phyloP scores from a whole-genome alignment of 352 stramenopile genomes.

The Globisporangium mamillatum region DNA sequence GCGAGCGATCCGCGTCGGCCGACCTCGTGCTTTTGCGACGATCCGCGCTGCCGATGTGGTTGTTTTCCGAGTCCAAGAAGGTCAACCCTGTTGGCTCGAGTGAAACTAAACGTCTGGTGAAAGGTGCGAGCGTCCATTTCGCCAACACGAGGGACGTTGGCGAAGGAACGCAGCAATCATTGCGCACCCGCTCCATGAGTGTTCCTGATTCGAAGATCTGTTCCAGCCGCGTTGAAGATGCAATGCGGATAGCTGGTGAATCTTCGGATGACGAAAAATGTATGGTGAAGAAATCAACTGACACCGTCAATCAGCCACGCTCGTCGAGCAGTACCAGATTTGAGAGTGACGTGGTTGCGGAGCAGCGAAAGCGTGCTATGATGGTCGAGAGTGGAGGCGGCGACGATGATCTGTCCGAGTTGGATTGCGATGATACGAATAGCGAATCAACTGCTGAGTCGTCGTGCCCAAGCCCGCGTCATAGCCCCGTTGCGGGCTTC shows the following conservation, averaged over 20 bases:
- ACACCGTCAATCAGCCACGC: neutral
- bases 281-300: neutral
- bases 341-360: slow-evolving; percentile 5
- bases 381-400: neutral
- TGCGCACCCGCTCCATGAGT: slow-evolving; percentile 2
- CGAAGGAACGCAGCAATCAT: neutral
- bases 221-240: slow-evolving; percentile 8
- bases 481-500: slow-evolving; percentile 34
- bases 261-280: neutral
- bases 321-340: neutral
- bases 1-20: slow-evolving; percentile 27
- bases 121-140: slow-evolving; percentile 2
- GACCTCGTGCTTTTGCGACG: slow-evolving; percentile 28
- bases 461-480: slow-evolving; percentile 65
- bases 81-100: neutral
- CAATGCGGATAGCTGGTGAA: slow-evolving; percentile 2
- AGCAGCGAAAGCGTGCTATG: slow-evolving; percentile 1
- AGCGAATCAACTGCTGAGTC: slow-evolving; percentile 74
- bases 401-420: slow-evolving; percentile 55
- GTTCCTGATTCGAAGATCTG: slow-evolving; percentile 11
- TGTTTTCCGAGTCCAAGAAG: slow-evolving; percentile 17
- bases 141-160: neutral
- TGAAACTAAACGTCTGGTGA: neutral
- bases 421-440: slow-evolving; percentile 72
- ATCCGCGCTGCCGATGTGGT: slow-evolving; percentile 22